Percentiles rank a stretch among this genome's conserved stretches.
These are phyloP conservation scores for Tolypocladium inflatum DNA, from an alignment of 2,329 filamentous ascomycete species.

Conservation along the genomic window DNA sequence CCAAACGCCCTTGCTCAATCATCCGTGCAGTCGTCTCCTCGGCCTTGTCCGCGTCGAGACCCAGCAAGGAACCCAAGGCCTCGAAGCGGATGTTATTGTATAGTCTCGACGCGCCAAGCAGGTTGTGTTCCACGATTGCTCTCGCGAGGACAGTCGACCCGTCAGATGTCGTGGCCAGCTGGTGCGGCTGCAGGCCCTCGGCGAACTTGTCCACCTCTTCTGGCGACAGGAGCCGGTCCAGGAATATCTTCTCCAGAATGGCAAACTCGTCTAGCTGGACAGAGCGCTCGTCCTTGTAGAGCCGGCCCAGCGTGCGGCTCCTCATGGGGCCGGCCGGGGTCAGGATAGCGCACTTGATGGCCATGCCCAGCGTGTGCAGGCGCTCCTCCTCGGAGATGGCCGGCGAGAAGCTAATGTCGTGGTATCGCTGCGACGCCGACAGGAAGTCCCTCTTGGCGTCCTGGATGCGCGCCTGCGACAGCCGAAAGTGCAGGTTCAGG, in stretches of 20 bases:
- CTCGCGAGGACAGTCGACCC: conserved; percentile 88
- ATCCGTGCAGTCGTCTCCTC: conserved; percentile 89
- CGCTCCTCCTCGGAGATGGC: conserved; percentile 81
- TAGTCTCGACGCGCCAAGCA: conserved; percentile 72
- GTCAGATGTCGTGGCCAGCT: conserved; percentile 81
- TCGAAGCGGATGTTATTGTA: conserved; percentile 72
- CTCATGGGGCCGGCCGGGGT: conserved; percentile 83
- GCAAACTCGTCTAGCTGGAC: conserved; percentile 66
- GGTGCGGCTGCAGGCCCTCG: conserved; percentile 70
- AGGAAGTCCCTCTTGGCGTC: conserved; percentile 87
- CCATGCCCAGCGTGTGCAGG: conserved; percentile 72
- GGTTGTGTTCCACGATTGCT: conserved; percentile 92
- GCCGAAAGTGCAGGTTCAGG: conserved; percentile 74
- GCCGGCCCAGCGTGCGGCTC: conserved; percentile 65
- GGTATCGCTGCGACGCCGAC: conserved; percentile 79
- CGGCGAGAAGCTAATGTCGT: conserved; percentile 70
- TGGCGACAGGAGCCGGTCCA: conserved; percentile 72
- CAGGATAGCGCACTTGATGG: conserved; percentile 85
- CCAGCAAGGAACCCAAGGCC: conserved; percentile 66
- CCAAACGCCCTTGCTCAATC: conserved; percentile 87
- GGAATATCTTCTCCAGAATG: conserved; percentile 96
- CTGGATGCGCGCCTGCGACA: conserved; percentile 86
- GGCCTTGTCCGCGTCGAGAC: conserved; percentile 68
- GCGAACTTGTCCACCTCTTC: conserved; percentile 85
- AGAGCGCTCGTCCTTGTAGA: conserved; percentile 90